phyloP scores from a whole-genome alignment of 305 asterid genomes.

The Ajuga reptans region DNA sequence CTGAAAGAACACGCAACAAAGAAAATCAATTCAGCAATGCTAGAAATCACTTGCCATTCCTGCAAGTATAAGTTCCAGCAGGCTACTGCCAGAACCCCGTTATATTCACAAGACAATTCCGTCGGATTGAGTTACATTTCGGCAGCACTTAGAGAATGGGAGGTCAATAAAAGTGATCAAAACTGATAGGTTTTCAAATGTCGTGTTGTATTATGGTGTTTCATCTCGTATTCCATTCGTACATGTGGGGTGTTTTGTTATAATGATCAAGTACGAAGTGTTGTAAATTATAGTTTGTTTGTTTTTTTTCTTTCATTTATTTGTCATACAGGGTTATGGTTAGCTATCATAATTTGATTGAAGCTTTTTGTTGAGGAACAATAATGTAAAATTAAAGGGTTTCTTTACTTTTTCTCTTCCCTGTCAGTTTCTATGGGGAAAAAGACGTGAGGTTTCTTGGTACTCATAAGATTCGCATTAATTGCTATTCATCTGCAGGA shows the following conservation, averaged over 20 bases:
- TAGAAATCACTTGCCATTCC: slow-evolving; percentile 61
- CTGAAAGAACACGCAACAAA: slow-evolving; percentile 46
- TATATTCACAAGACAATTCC: slow-evolving; percentile 14
- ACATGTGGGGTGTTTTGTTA: neutral
- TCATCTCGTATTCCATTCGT: neutral
- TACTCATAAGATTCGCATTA: slow-evolving; percentile 23
- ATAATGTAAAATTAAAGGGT: slow-evolving; percentile 18
- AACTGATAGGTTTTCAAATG: neutral
- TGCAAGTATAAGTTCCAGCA: slow-evolving; percentile 54
- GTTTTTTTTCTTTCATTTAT: slow-evolving; percentile 15
- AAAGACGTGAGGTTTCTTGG: slow-evolving; percentile 11
- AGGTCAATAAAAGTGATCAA: slow-evolving; percentile 27
- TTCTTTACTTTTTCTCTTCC: slow-evolving; percentile 20
- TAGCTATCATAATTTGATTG: slow-evolving; percentile 20
- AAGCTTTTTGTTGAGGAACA: slow-evolving; percentile 21
- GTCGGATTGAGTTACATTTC: slow-evolving; percentile 42
- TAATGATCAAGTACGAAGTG: slow-evolving; percentile 1
- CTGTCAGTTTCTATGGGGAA: slow-evolving; percentile 13
- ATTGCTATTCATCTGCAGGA: slow-evolving; percentile 8
- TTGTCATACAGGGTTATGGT: slow-evolving; percentile 23
- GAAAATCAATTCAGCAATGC: slow-evolving; percentile 39
- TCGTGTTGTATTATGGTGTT: neutral
- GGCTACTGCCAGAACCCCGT: neutral
- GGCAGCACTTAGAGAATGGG: slow-evolving; percentile 38
- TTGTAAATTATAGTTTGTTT: slow-evolving; percentile 17